Evolutionary conservation across 805 yeast species (phyloP), one percentile per base, ranked within the genome.

Genomic region (Pichia cephalocereana): DNA sequence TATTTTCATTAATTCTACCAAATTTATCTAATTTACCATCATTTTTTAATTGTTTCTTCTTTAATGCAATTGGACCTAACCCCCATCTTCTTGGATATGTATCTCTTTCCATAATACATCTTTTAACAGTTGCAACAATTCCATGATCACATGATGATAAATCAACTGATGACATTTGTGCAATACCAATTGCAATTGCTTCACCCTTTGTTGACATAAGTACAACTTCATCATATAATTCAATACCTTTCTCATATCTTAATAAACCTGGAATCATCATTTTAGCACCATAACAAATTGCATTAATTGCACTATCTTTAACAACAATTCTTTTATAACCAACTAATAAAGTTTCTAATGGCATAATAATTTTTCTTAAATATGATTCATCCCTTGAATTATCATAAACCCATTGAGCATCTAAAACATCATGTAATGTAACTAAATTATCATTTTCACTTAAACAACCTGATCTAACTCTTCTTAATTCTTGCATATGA

Each of bases 51-150:
- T 91, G 96, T 79, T 93, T 93, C 86, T 93, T 93, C 83, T 89
- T 89, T 71, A 86, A 88, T 52, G 99, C 98, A 66, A 90, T 87
- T 61, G 99, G 99, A 61, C 99, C 99, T 60, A 93, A 74, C 54
- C 99, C 99, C 99, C 99, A 93, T 79, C 97, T 84, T 79, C 99
- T 86, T 72, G 99, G 99, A 70, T 93, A 93, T 46, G 96, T 80
- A 69, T 93, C 99, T 75, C 99, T 84, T 75, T 93, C 99, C 99
- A 93, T 93, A 62, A 93, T 93, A 76, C 98, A 91, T 76, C 99
- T 86, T 79, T 93, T 93, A 64, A 93, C 96, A 76, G 87, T 89
- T 57, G 99, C 96, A 63, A 91, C 99, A 52, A 90, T 89, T 63
- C 99, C 99, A 67, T 93, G 99, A 70, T 93, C 99, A 71, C 98